These are phyloP conservation scores for Trichoderma atrobrunneum DNA, from an alignment of 2,329 filamentous ascomycete species.

Conservation along the genomic window DNA sequence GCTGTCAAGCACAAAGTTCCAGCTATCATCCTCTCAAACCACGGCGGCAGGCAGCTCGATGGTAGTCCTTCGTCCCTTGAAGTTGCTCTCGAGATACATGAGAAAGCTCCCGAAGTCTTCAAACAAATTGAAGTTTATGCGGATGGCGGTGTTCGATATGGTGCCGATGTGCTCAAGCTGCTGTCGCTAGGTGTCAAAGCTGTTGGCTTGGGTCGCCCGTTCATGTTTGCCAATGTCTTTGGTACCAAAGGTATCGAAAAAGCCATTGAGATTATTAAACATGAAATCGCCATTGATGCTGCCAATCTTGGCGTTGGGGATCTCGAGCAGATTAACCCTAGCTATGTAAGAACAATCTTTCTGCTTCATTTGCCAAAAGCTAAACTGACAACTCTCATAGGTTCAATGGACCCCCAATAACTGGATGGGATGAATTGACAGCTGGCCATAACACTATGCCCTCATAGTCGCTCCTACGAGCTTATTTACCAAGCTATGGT, in stretches of 20 bases:
- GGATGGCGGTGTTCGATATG: slow-evolving; percentile 44
- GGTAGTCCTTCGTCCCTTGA: slow-evolving; percentile 38
- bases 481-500: not conserved
- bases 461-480: not conserved
- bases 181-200: slow-evolving; percentile 44
- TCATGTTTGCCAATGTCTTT: slow-evolving; percentile 54
- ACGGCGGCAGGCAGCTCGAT: slow-evolving; percentile 44
- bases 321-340: slow-evolving; percentile 33
- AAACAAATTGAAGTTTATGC: slow-evolving; percentile 39
- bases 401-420: not conserved
- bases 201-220: slow-evolving; percentile 47
- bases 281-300: slow-evolving; percentile 46
- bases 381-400: not conserved
- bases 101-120: slow-evolving; percentile 39
- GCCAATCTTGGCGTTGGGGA: slow-evolving; percentile 43
- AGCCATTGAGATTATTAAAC: slow-evolving; percentile 45
- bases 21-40: slow-evolving; percentile 43
- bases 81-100: slow-evolving; percentile 39
- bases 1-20: slow-evolving; percentile 33
- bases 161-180: slow-evolving; percentile 42
- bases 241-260: slow-evolving; percentile 48
- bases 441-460: not conserved
- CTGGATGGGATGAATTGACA: not conserved
- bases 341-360: not conserved
- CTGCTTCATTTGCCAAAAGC: not conserved